These are phyloP conservation scores for Harringtonia lauricola DNA, from an alignment of 2,329 filamentous ascomycete species.

Conservation along the genomic window DNA sequence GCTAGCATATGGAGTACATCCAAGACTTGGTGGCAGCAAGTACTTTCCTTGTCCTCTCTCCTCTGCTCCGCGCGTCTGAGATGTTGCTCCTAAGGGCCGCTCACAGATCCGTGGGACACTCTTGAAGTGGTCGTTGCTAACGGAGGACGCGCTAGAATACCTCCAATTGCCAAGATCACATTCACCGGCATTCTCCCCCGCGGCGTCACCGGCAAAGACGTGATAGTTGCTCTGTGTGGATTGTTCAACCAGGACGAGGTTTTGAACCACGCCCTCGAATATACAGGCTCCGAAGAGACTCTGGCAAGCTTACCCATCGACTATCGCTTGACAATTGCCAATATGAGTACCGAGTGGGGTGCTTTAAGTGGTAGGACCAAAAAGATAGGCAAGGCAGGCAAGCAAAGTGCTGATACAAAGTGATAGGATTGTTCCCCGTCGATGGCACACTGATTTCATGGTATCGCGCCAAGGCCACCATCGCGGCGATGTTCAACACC, in stretches of 20 bases:
- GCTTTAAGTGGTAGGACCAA: conserved; percentile 49
- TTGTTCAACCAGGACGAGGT: conserved; percentile 82
- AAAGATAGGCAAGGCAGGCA: conserved; percentile 14
- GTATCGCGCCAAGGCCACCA: conserved; percentile 67
- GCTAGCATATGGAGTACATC: conserved; percentile 77
- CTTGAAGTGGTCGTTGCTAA: too few species aligned
- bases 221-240: conserved; percentile 80
- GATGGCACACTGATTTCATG: conserved; percentile 61
- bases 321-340: conserved; percentile 57
- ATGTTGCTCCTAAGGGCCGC: too few species aligned
- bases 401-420: neutral
- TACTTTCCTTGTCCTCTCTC: neutral
- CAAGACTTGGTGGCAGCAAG: conserved; percentile 70
- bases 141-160: neutral
- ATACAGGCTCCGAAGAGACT: conserved; percentile 69
- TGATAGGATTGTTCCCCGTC: conserved; percentile 59
- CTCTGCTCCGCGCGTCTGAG: neutral
- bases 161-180: conserved; percentile 66
- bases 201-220: conserved; percentile 86
- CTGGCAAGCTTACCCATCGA: conserved; percentile 57
- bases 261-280: conserved; percentile 84
- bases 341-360: conserved; percentile 73
- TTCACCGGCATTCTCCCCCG: conserved; percentile 63
- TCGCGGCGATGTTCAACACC: conserved; percentile 46
- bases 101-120: too few species aligned